Base-by-base conservation (phyloP, 23 red algal genomes). In the Agarophyton chilense region DNA sequence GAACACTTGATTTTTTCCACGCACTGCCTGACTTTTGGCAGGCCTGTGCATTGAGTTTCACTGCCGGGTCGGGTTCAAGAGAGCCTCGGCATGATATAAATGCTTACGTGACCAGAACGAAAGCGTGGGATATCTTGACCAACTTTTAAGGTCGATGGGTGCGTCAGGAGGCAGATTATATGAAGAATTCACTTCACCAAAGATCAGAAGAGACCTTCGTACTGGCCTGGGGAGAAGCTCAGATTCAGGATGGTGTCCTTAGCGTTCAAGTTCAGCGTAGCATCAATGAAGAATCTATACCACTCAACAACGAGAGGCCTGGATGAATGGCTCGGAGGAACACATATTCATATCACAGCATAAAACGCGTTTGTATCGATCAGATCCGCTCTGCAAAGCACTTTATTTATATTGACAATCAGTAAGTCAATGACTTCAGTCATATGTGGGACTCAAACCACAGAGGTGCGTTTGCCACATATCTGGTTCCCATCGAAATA, bases 31-130 rank as follows among this genome's bases (percentile, higher is more conserved):
- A 93, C 74, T 94, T 94, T 78, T 86, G 77, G 51, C 83, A 94
- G 53, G 83, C 82, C 25, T 88, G 85, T 73, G 83, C 66, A 16
- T 36, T 84, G 18, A 42, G 42, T 34, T 47, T 65, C 18, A 36
- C 82, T 10, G 21, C 83, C 21, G 77, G 43, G 42, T 79, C 72
- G 18, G 93, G 93, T 57, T 86, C 93, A 1, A 79, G 93, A 45
- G 93, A 95, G 62, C 84, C 84, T 12, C 90, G 93, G 93, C 85
- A 95, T 63, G 93, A 95, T 65, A 83, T 89, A 26, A 72, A 88
- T 39, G 29, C 47, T 33, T 54, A 78, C 29, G 41, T 90, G 0
- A 78, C 80, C 9, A 86, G 93, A 28, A 72, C 39, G 57, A 86
- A 85, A 10, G 83, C 93, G 1, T 90, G 85, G 84, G 93, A 95